These are phyloP conservation scores for Linum trigynum DNA, from an alignment of 345 rosid species.

Conservation along the genomic window DNA sequence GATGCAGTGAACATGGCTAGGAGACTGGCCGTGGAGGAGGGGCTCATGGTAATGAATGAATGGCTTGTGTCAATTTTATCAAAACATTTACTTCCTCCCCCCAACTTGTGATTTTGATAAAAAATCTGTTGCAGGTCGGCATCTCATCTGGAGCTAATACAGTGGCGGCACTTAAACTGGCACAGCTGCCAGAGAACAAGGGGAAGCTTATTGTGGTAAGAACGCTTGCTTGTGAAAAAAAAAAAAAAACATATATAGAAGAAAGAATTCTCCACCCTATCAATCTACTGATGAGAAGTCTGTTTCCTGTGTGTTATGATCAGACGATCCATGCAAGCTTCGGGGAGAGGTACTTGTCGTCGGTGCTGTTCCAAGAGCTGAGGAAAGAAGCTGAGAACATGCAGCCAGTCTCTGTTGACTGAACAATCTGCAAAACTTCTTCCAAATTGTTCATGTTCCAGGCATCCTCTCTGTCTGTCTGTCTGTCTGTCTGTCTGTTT, in stretches of 20 bases:
- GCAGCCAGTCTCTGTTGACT: conserved; percentile 89
- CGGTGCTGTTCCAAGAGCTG: conserved; percentile 71
- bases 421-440: not conserved
- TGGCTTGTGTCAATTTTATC: not conserved
- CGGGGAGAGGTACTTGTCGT: conserved; percentile 86
- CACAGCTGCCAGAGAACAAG: conserved; percentile 79
- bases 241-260: not conserved
- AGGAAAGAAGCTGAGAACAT: conserved; percentile 83
- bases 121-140: conserved; percentile 51
- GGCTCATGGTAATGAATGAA: conserved; percentile 63
- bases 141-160: conserved; percentile 96
- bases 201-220: conserved; percentile 97
- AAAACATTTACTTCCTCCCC: not conserved
- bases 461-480: too few species aligned
- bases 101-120: not conserved
- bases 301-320: not conserved
- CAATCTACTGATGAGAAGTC: not conserved
- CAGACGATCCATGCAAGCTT: conserved; percentile 94
- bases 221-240: too few species aligned
- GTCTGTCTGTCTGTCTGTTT: too few species aligned
- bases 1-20: conserved; percentile 93
- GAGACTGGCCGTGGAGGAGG: conserved; percentile 83
- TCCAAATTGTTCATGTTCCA: too few species aligned
- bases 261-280: not conserved
- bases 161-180: conserved; percentile 73